phyloP scores from a whole-genome alignment of 2,329 filamentous ascomycete species.

The Claviceps paspali region DNA sequence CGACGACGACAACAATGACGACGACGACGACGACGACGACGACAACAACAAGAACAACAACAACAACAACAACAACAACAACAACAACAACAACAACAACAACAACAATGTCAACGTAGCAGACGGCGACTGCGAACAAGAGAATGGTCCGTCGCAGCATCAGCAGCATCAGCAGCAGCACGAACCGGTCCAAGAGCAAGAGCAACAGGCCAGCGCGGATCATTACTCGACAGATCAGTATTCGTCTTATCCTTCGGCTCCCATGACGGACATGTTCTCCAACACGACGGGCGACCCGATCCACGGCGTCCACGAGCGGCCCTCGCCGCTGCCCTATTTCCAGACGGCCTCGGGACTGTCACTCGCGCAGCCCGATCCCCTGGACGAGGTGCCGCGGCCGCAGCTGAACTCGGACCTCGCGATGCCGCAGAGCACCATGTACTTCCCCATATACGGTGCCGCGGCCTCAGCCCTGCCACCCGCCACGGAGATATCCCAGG shows the following conservation, averaged over 20 bases:
- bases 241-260: constrained; percentile 14
- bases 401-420: constrained; percentile 5
- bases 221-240: constrained; percentile 7
- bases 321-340: constrained; percentile 13
- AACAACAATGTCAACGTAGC: no score
- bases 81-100: no score
- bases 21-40: constrained; percentile 8
- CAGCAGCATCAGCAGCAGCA: no score
- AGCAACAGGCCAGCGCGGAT: no score
- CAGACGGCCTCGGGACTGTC: constrained; percentile 13
- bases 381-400: constrained; percentile 2
- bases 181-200: no score
- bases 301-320: constrained; percentile 9
- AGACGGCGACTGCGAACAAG: no score
- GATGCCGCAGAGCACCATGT: constrained; percentile 9
- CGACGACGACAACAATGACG: background rate
- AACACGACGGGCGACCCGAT: constrained; percentile 7
- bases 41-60: no score
- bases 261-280: constrained; percentile 11
- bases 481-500: background rate
- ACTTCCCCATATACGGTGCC: constrained; percentile 7
- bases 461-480: background rate
- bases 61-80: no score
- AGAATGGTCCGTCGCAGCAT: constrained; percentile 3
- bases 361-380: constrained; percentile 12